These are phyloP conservation scores for Penicillium desertorum DNA, from an alignment of 495 filamentous ascomycete species.

Conservation along the genomic window DNA sequence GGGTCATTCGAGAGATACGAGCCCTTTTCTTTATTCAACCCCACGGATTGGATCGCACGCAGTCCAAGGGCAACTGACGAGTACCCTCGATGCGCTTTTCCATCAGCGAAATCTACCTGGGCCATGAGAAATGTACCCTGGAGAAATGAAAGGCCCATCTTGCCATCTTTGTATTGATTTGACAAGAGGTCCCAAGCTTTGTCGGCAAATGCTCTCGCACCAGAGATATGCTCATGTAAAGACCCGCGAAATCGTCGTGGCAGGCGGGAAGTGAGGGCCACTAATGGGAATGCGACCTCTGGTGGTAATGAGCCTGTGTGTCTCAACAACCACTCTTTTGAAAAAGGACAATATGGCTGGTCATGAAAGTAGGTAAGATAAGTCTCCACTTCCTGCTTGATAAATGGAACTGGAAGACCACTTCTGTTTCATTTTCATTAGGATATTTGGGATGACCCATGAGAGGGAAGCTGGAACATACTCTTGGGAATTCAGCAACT, in stretches of 20 bases:
- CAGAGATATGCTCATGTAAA: not conserved
- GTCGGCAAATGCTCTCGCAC: slow-evolving; percentile 18
- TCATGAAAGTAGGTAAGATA: slow-evolving; percentile 32
- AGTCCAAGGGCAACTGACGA: slow-evolving; percentile 27
- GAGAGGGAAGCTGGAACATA: not conserved
- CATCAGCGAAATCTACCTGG: slow-evolving; percentile 32
- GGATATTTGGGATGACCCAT: not conserved
- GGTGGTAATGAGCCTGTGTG: slow-evolving; percentile 18
- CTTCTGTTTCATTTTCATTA: slow-evolving; percentile 1
- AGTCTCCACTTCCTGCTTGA: slow-evolving; percentile 25
- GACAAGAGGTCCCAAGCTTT: slow-evolving; percentile 30
- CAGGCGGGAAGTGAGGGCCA: slow-evolving; percentile 30
- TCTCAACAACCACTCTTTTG: slow-evolving; percentile 24
- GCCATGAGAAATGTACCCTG: slow-evolving; percentile 32
- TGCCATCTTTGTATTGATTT: slow-evolving; percentile 18
- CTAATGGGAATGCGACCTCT: slow-evolving; percentile 27
- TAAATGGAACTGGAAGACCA: slow-evolving; percentile 11
- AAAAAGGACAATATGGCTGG: slow-evolving; percentile 32
- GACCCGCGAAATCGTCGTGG: slow-evolving; percentile 15
- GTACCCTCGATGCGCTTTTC: slow-evolving; percentile 26
- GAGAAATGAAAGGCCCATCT: slow-evolving; percentile 27
- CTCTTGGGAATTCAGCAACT: not conserved
- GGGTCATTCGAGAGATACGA: slow-evolving; percentile 6
- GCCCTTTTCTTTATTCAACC: slow-evolving; percentile 25
- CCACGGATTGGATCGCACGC: slow-evolving; percentile 26